A percentile compares a stretch with the other conserved stretches of the same genome.
Conservation (phyloP, 768 basidiomycete genomes). For the Mycena vitilis region DNA sequence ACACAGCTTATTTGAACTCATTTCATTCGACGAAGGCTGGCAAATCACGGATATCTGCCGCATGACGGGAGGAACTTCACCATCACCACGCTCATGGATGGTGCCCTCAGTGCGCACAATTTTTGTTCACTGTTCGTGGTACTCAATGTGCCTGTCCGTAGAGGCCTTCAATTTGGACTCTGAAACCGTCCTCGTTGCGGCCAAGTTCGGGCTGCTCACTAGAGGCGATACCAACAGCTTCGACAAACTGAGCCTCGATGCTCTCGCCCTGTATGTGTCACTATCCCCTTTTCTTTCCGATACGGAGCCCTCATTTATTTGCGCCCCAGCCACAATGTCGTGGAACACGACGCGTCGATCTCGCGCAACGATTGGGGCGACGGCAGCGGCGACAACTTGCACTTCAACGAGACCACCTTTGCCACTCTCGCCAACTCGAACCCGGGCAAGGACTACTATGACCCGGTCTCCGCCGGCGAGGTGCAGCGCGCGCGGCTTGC, state of each 20-base stretch:
- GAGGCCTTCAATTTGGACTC: background rate
- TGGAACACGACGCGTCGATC: too few relatives aligned
- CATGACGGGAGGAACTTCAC: background rate
- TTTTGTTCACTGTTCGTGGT: background rate
- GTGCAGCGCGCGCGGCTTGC: background rate
- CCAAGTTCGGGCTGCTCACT: background rate
- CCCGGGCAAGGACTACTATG: background rate
- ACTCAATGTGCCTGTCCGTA: background rate
- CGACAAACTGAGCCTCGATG: background rate
- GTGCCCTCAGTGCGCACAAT: background rate
- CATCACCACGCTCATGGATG: background rate
- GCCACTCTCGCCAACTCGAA: background rate
- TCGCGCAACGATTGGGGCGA: too few relatives aligned
- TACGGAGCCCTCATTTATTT: too few relatives aligned
- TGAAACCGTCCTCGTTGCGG: background rate
- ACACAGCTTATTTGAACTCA: background rate
- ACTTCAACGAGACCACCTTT: background rate
- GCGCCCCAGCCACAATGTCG: too few relatives aligned
- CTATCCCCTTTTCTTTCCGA: too few relatives aligned
- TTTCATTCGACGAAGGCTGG: background rate
- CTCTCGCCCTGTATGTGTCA: background rate
- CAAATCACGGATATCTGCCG: background rate
- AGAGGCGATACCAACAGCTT: background rate
- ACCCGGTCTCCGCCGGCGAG: background rate
- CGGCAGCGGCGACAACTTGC: background rate